Base-by-base conservation (phyloP, 441 rosid genomes). In the Rhodomyrtus psidioides region DNA sequence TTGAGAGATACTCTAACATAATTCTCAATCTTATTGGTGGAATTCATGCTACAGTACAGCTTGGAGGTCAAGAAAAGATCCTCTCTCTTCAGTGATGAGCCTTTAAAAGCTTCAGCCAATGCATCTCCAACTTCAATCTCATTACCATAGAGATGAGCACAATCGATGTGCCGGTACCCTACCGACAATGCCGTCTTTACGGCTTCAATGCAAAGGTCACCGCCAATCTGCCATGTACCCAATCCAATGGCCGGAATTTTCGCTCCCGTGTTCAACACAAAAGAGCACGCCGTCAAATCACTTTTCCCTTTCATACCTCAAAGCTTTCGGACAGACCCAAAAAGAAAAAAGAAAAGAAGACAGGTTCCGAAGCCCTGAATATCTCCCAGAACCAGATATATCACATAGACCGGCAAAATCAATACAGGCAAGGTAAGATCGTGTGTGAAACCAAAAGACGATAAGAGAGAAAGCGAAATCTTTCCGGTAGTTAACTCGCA, bases 161-260 rank as follows among this genome's bases (percentile, higher is more conserved):
- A 93, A 87, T 93, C 95, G 39, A 92, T 91, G 55, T 92, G 93
- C 75, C 93, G 92, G 86, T 93, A 93, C 28, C 95, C 95, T 21
- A 90, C 91, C 10, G 91, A 88, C 86, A 93, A 89, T 51, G 95
- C 94, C 6, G 91, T 90, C 88, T 92, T 92, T 17, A 93, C 90
- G 3, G 95, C 94, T 54, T 90, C 91, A 74, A 90, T 91, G 83
- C 95, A 93, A 21, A 92, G 94, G 83, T 92, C 94, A 27, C 95
- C 95, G 28, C 91, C 95, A 84, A 86, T 93, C 87, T 93, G 95
- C 95, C 95, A 93, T 76, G 95, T 93, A 82, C 95, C 95, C 44
- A 93, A 86, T 58, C 95, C 95, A 86, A 93, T 91, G 81, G 93
- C 93, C 28, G 93, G 95, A 81, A 93, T 92, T 90, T 85, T 91